A percentile compares a stretch with the other conserved stretches of the same genome.
Conservation (phyloP, 305 asterid genomes). For the Withania somnifera region DNA sequence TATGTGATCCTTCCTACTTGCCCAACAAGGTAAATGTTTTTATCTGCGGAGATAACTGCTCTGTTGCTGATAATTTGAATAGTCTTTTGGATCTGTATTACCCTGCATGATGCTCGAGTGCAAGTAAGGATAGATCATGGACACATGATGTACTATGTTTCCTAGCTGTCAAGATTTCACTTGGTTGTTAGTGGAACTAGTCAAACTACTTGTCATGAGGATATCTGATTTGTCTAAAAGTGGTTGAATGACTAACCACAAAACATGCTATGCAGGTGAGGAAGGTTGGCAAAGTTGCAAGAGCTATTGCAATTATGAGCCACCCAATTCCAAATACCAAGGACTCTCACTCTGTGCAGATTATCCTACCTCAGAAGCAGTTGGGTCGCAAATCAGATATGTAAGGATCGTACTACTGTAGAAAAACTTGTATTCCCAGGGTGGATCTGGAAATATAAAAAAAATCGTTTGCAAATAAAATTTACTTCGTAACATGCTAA, state of each 20-base stretch:
- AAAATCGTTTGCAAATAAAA: neutral
- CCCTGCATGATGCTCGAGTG: neutral
- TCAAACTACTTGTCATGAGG: neutral
- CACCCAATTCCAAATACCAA: constrained; percentile 91
- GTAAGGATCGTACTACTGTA: constrained; percentile 26
- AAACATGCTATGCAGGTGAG: constrained; percentile 39
- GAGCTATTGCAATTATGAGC: constrained; percentile 97
- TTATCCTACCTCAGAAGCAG: constrained; percentile 97
- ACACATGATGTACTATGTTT: neutral
- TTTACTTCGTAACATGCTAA: neutral
- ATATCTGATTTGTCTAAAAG: neutral
- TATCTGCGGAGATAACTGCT: neutral
- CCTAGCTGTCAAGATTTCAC: neutral
- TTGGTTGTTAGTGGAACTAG: neutral
- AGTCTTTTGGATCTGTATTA: neutral
- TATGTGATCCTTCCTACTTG: constrained; percentile 98
- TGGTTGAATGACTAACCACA: neutral
- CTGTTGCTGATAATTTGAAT: neutral
- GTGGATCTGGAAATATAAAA: neutral
- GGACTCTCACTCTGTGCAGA: constrained; percentile 86
- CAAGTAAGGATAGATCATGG: neutral
- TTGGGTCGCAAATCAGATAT: constrained; percentile 89
- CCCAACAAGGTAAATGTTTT: constrained; percentile 52
- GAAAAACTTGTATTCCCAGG: neutral
- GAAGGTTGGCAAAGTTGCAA: constrained; percentile 88